Evolutionary conservation across 441 rosid species (phyloP).

Genomic region (Euphorbia schlechtendalii): DNA sequence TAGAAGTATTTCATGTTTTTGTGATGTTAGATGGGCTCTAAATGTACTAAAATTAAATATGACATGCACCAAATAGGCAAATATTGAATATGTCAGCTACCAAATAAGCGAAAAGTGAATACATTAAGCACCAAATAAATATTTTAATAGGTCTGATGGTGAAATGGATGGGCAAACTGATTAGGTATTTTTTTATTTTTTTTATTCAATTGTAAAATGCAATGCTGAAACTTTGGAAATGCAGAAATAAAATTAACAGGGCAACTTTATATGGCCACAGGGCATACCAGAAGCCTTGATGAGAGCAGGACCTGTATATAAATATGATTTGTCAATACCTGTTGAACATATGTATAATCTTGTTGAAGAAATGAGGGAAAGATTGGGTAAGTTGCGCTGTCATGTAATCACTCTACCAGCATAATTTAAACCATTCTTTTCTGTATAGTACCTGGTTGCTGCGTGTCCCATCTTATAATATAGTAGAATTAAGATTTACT

Average conservation of each 20-base stretch:
- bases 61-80: no score
- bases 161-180: not conserved
- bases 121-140: no score
- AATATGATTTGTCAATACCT: constrained; percentile 87
- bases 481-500: no score
- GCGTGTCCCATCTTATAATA: constrained; percentile 3
- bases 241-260: no score
- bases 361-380: constrained; percentile 70
- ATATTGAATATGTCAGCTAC: no score
- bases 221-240: not conserved
- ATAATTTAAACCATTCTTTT: not conserved
- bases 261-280: constrained; percentile 30
- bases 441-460: not conserved
- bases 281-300: constrained; percentile 83
- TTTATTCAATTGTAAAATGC: not conserved
- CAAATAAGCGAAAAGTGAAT: no score
- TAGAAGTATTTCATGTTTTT: no score
- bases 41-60: no score
- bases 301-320: constrained; percentile 82
- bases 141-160: no score
- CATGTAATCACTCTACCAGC: not conserved
- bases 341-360: constrained; percentile 75
- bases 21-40: no score
- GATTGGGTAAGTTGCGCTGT: constrained; percentile 53
- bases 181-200: not conserved